Evolutionary conservation across 148 eudicot species (phyloP).

Genomic region (Rhododendron ovatum): DNA sequence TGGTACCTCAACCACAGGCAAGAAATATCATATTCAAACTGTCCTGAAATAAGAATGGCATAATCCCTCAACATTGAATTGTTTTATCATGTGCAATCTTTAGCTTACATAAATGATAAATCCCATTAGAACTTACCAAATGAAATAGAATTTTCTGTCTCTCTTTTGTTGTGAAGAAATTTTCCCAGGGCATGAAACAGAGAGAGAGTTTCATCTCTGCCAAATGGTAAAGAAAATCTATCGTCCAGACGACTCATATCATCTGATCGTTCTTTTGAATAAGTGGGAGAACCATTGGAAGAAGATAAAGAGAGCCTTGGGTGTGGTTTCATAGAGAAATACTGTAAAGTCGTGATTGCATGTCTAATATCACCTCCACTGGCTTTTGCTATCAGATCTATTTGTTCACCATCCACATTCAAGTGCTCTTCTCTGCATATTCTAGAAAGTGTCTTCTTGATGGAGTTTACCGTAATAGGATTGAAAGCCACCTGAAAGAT

Average conservation of each 20-base stretch:
- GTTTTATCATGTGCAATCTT: not conserved
- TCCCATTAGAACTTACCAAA: slow-evolving; percentile 41
- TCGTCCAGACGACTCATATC: slow-evolving; percentile 23
- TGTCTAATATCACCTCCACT: slow-evolving; percentile 96
- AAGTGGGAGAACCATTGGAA: slow-evolving; percentile 21
- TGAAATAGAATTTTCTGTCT: slow-evolving; percentile 33
- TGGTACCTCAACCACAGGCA: not conserved
- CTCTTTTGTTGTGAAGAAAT: slow-evolving; percentile 97
- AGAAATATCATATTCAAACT: not conserved
- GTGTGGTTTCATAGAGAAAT: slow-evolving; percentile 56
- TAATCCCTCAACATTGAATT: not conserved
- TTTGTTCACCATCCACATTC: slow-evolving; percentile 47
- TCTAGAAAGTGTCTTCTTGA: slow-evolving; percentile 68
- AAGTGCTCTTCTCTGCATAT: slow-evolving; percentile 63
- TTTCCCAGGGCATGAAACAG: slow-evolving; percentile 96
- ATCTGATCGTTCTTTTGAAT: slow-evolving; percentile 29
- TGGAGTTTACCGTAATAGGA: slow-evolving; percentile 79
- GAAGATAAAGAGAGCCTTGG: slow-evolving; percentile 21
- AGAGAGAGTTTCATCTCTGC: slow-evolving; percentile 91
- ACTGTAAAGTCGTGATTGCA: slow-evolving; percentile 86
- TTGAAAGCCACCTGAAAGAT: slow-evolving; percentile 80
- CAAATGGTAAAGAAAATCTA: slow-evolving; percentile 40
- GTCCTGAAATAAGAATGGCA: not conserved
- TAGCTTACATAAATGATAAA: not conserved
- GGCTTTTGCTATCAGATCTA: slow-evolving; percentile 72